phyloP scores from a whole-genome alignment of 768 basidiomycete genomes.

The Agaricus sinodeliciosus region DNA sequence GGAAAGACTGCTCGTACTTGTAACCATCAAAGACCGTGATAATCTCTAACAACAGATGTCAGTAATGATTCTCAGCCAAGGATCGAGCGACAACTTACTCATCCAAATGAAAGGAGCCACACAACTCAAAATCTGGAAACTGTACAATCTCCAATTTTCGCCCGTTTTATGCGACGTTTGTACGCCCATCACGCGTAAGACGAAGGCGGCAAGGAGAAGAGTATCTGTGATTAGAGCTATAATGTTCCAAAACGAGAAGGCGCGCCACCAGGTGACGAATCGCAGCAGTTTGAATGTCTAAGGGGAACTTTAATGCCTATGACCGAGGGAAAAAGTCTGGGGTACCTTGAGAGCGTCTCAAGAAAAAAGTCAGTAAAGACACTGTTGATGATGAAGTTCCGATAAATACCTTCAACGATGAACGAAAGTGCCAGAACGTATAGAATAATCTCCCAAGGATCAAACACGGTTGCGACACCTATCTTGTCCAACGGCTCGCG shows the following conservation, averaged over 20 bases:
- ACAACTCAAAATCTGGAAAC: conserved; percentile 87
- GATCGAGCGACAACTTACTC: conserved; percentile 46
- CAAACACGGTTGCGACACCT: conserved; percentile 49
- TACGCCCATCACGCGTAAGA: conserved; percentile 60
- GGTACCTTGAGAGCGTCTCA: conserved; percentile 51
- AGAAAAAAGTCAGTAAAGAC: neutral
- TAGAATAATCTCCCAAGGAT: conserved; percentile 74
- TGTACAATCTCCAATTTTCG: conserved; percentile 41
- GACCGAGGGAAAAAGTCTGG: neutral
- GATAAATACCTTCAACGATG: conserved; percentile 61
- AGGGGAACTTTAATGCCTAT: neutral
- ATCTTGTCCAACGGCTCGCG: conserved; percentile 72
- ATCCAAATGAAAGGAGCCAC: conserved; percentile 90
- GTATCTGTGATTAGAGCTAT: conserved; percentile 68
- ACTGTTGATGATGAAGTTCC: neutral
- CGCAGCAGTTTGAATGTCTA: conserved; percentile 67
- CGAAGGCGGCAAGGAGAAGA: conserved; percentile 68
- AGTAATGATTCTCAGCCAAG: neutral
- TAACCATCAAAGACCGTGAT: conserved; percentile 78
- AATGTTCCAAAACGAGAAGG: conserved; percentile 74
- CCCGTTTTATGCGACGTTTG: conserved; percentile 18
- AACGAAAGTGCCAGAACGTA: conserved; percentile 79
- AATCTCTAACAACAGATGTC: conserved; percentile 40
- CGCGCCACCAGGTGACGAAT: conserved; percentile 67
- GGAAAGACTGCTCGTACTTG: conserved; percentile 43